phyloP scores from a whole-genome alignment of 1,139 yeast species.

The Taphrina betulina region DNA sequence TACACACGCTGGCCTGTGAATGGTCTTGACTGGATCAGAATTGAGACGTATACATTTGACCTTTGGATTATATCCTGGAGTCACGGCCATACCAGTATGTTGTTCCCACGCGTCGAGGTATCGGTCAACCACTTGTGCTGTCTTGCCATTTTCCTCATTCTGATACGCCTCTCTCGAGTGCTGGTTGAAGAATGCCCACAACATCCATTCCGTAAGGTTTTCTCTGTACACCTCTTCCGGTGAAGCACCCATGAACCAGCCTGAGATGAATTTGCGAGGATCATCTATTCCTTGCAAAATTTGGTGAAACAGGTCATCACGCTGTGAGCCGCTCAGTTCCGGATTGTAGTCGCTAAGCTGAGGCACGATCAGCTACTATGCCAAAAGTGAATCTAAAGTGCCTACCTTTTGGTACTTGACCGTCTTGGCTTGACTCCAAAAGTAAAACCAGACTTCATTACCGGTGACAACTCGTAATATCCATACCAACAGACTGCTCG shows the following conservation, averaged over 20 bases:
- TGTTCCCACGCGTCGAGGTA: constrained; percentile 10
- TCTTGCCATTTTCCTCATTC: constrained; percentile 7
- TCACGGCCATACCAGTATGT: neutral
- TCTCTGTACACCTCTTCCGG: constrained; percentile 29
- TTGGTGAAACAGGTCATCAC: constrained; percentile 26
- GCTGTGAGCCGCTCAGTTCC: constrained; percentile 1
- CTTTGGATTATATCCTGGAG: constrained; percentile 15
- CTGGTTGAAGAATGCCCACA: constrained; percentile 34
- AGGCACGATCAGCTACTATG: no score
- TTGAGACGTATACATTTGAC: constrained; percentile 25
- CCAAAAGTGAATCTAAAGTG: no score
- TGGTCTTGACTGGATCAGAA: constrained; percentile 19
- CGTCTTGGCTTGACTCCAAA: constrained; percentile 13
- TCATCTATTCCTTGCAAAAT: constrained; percentile 20
- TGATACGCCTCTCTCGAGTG: constrained; percentile 17
- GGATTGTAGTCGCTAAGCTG: constrained; percentile 18
- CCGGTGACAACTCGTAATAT: constrained; percentile 2
- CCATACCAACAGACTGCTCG: constrained; percentile 6
- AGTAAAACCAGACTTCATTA: constrained; percentile 31
- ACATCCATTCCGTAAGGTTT: constrained; percentile 30
- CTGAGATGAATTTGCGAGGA: constrained; percentile 21
- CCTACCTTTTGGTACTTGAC: constrained; percentile 4
- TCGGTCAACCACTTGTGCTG: constrained; percentile 6
- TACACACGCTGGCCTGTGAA: constrained; percentile 29
- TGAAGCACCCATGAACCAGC: constrained; percentile 31